Base-by-base conservation (phyloP, 1,139 yeast genomes). In the Diutina catenulata region DNA sequence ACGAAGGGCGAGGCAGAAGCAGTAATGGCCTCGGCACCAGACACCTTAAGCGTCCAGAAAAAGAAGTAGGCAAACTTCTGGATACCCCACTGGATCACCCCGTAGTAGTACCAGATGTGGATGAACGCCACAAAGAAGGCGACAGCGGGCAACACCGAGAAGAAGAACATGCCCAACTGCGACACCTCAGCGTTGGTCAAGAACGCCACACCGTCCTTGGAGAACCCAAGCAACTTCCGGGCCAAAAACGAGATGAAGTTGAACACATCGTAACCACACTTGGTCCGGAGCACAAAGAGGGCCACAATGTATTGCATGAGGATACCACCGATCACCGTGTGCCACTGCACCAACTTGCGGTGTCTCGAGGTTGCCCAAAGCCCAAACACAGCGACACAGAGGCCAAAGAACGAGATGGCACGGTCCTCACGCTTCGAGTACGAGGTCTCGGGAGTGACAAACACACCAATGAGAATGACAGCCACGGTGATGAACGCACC, bases 281-380 rank as follows among this genome's bases (percentile, higher is more conserved):
- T 62, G 88, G 68, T 88, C 86, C 66, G 87, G 96, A 49, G 87
- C 88, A 57, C 88, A 86, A 50, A 87, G 94, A 49, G 88, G 68
- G 55, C 76, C 81, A 55, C 76, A 76, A 42, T 93, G 75, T 63
- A 91, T 93, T 49, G 98, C 98, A 50, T 97, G 95, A 49, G 78
- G 83, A 51, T 63, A 31, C 82, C 82, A 24, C 74, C 70, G 45
- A 74, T 71, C 28, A 76, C 80, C 4, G 81, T 70, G 49, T 73
- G 68, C 81, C 82, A 76, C 43, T 67, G 63, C 45, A 76, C 64
- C 39, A 57, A 58, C 28, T 52, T 43, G 47, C 76, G 62, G 53
- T 71, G 60, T 38, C 57, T 58, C 10, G 79, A 72, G 33, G 79
- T 67, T 35, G 57, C 44, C 47, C 56, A 76, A 40, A 76, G 62